Evolutionary conservation across 148 eudicot species (phyloP), one percentile per base, ranked within the genome.

Genomic region (Camellia granthamiana): DNA sequence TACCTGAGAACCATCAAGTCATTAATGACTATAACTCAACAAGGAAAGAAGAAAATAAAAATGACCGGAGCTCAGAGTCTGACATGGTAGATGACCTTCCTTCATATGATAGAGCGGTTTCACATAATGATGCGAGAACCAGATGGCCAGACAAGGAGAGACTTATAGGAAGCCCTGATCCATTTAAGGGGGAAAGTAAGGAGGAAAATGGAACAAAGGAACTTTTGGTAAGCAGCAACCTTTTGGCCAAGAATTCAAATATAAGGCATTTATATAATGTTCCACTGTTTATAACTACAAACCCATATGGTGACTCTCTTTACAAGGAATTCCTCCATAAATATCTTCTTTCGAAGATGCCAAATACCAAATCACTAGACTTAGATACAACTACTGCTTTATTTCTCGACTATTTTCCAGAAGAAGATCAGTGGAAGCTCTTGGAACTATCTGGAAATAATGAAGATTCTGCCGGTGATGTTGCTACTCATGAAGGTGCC

Each of bases 351-450:
- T 82, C 90, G 55, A 83, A 87, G 88, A 77, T 90, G 79, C 75
- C 82, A 72, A 84, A 78, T 75, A 75, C 80, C 63, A 83, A 87
- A 81, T 75, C 81, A 65, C 77, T 77, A 41, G 87, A 86, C 55
- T 70, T 82, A 73, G 92, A 88, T 85, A 63, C 86, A 69, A 84
- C 88, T 12, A 60, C 87, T 66, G 76, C 90, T 80, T 79, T 91
- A 41, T 89, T 85, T 84, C 89, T 94, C 79, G 88, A 91, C 87
- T 88, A 92, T 81, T 81, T 87, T 77, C 95, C 95, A 68, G 98
- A 90, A 83, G 91, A 91, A 81, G 94, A 89, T 65, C 88, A 86
- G 51, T 94, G 90, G 95, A 90, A 90, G 88, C 85, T 90, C 81
- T 85, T 83, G 77, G 92, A 92, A 59, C 90, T 85, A 69, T 83